Conservation (phyloP, 495 filamentous ascomycete genomes). For the Pseudoneurospora amorphoporcata region DNA sequence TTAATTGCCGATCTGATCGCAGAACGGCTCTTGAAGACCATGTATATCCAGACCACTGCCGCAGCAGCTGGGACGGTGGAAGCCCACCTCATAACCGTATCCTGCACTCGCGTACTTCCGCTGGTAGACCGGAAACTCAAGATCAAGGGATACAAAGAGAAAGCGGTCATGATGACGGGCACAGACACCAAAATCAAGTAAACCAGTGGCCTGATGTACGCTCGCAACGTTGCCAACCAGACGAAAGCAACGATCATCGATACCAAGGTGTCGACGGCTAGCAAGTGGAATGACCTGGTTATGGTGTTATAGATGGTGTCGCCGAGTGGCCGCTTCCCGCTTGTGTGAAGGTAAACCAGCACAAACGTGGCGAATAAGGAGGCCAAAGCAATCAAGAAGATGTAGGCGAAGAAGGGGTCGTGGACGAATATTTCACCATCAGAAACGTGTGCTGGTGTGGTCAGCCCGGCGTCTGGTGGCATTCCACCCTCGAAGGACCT, state of each 20-base stretch:
- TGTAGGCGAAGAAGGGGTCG: conserved; percentile 83
- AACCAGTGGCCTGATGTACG: conserved; percentile 73
- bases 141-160: conserved; percentile 83
- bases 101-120: conserved; percentile 65
- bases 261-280: conserved; percentile 85
- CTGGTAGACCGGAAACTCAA: conserved; percentile 71
- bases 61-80: conserved; percentile 66
- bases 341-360: conserved; percentile 78
- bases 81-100: conserved; percentile 80
- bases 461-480: not conserved
- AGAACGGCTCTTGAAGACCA: conserved; percentile 67
- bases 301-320: conserved; percentile 93
- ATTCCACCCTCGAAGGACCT: conserved; percentile 13
- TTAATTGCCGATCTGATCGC: conserved; percentile 69
- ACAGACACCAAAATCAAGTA: conserved; percentile 71
- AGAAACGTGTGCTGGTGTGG: conserved; percentile 6
- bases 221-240: conserved; percentile 81
- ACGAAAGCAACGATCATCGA: conserved; percentile 75
- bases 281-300: conserved; percentile 74
- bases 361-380: conserved; percentile 78
- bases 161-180: conserved; percentile 73
- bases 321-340: conserved; percentile 46
- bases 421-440: conserved; percentile 49
- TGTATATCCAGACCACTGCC: conserved; percentile 69
- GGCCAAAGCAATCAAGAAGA: conserved; percentile 77